Evolutionary conservation across 192 early-diverging fungal genomes (phyloP).

Genomic region (Coemansia brasiliensis): DNA sequence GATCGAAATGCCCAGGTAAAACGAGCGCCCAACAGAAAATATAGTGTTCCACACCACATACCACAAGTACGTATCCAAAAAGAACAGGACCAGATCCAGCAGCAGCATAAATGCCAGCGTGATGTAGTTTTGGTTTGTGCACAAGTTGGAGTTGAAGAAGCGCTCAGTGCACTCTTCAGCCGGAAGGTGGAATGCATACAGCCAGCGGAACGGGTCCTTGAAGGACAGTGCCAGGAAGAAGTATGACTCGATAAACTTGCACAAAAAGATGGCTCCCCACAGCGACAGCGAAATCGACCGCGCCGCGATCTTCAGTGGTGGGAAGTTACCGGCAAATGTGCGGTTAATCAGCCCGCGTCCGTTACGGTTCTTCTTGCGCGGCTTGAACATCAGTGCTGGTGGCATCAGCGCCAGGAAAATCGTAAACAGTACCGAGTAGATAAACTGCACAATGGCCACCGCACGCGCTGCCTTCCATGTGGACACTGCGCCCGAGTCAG

Average conservation of each 20-base stretch:
- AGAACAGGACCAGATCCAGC: conserved; percentile 73
- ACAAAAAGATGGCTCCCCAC: conserved; percentile 71
- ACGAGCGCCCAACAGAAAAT: conserved; percentile 74
- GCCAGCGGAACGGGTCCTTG: conserved; percentile 67
- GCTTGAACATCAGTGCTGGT: conserved; percentile 61
- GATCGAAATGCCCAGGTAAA: conserved; percentile 77
- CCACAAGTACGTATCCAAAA: conserved; percentile 86
- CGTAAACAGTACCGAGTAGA: conserved; percentile 67
- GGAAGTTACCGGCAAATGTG: conserved; percentile 75
- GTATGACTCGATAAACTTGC: conserved; percentile 81
- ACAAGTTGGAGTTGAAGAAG: conserved; percentile 59
- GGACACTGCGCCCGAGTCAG: conserved; percentile 17
- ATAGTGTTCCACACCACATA: conserved; percentile 83
- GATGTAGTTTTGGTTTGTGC: conserved; percentile 66
- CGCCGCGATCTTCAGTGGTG: conserved; percentile 64
- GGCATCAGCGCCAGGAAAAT: conserved; percentile 69
- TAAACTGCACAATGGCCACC: conserved; percentile 67
- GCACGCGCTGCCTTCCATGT: conserved; percentile 57
- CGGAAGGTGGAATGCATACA: conserved; percentile 58
- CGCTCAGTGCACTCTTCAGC: conserved; percentile 62
- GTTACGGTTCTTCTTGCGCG: conserved; percentile 58
- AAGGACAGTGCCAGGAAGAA: conserved; percentile 81
- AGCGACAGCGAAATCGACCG: conserved; percentile 68
- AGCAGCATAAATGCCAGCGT: conserved; percentile 74
- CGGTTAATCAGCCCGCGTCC: conserved; percentile 58